Evolutionary conservation across 352 stramenopile species (phyloP).

Genomic region (Pythium sp.): DNA sequence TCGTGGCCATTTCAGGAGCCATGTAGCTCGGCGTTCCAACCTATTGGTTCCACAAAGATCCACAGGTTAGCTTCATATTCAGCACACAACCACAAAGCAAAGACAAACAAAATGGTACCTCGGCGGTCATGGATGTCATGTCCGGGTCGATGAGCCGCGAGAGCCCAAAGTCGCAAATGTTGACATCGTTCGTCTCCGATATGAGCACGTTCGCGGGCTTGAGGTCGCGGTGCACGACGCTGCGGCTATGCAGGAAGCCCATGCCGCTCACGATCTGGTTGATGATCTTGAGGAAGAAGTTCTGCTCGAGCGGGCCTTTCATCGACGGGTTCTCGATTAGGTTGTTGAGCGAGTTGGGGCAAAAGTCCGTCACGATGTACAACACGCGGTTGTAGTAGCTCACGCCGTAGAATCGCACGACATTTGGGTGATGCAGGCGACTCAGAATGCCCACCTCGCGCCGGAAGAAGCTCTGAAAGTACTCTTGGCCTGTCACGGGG

Average conservation of each 20-base stretch:
- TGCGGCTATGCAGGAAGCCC: constrained; percentile 87
- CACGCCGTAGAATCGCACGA: constrained; percentile 89
- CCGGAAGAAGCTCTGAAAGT: constrained; percentile 90
- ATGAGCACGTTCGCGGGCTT: constrained; percentile 95
- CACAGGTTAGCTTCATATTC: not conserved
- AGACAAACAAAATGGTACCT: constrained; percentile 25
- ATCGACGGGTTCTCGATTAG: constrained; percentile 76
- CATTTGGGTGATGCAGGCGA: constrained; percentile 84
- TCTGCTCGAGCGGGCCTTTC: constrained; percentile 64
- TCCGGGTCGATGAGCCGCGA: constrained; percentile 83
- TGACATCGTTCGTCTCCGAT: constrained; percentile 87
- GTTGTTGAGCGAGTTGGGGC: constrained; percentile 72
- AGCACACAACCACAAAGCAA: not conserved
- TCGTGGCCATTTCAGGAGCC: constrained; percentile 89
- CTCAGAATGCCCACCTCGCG: constrained; percentile 87
- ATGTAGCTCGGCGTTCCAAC: constrained; percentile 89
- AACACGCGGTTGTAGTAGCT: constrained; percentile 89
- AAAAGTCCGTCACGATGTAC: constrained; percentile 91
- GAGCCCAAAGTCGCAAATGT: constrained; percentile 94
- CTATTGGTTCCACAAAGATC: constrained; percentile 12
- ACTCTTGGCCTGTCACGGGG: constrained; percentile 82
- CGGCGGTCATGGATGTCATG: constrained; percentile 83
- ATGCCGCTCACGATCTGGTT: constrained; percentile 90
- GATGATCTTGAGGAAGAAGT: constrained; percentile 85
- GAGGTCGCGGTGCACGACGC: constrained; percentile 86